A percentile compares a stretch with the other conserved stretches of the same genome.
phyloP scores from a whole-genome alignment of 2,329 filamentous ascomycete species.

The Incumbomyces delicatus region DNA sequence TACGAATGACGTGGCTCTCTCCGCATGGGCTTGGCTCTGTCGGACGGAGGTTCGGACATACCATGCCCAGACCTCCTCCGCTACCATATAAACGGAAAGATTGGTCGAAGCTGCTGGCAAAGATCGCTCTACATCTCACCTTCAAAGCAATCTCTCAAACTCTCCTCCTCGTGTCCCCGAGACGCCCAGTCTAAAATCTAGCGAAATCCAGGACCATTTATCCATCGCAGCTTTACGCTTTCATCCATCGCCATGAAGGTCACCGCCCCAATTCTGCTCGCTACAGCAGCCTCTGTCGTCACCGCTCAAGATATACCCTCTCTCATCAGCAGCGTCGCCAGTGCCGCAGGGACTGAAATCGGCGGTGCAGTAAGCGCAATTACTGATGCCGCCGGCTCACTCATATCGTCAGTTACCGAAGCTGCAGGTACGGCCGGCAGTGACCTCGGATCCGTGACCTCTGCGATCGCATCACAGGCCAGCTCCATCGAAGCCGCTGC shows the following conservation, averaged over 20 bases:
- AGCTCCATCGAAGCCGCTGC: neutral
- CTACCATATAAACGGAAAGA: too few relatives aligned
- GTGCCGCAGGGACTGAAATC: neutral
- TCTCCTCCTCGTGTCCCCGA: too few relatives aligned
- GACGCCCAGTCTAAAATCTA: too few relatives aligned
- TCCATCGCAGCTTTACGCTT: too few relatives aligned
- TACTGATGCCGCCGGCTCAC: neutral
- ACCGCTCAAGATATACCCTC: neutral
- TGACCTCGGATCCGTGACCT: neutral
- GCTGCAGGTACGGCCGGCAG: neutral
- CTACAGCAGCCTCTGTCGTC: neutral
- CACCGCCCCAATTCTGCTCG: conserved; percentile 2
- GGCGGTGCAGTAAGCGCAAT: neutral
- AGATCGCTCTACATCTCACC: too few relatives aligned
- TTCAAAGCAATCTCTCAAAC: too few relatives aligned
- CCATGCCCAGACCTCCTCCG: too few relatives aligned
- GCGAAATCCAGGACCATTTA: too few relatives aligned
- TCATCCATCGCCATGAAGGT: conserved; percentile 7
- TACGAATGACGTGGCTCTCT: too few relatives aligned
- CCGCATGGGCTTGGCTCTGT: too few relatives aligned
- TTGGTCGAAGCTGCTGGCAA: too few relatives aligned
- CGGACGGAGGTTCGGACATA: too few relatives aligned
- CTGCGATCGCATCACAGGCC: neutral
- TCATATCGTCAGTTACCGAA: neutral
- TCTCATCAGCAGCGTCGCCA: neutral